Conservation (phyloP, 1,284 basidiomycete genomes). For the Leccinum subfulvum region DNA sequence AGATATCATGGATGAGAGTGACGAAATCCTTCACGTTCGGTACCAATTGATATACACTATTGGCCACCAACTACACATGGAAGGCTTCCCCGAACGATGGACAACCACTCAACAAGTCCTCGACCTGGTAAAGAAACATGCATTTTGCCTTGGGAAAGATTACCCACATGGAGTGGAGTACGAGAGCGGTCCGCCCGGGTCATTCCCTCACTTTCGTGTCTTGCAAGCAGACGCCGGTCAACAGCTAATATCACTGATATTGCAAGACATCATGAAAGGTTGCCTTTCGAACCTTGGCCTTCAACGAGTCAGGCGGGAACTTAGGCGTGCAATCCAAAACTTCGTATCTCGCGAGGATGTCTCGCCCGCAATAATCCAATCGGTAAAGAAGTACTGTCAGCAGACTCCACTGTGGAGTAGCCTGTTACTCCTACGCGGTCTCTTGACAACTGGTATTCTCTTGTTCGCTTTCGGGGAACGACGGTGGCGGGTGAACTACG, state of each 20-base stretch:
- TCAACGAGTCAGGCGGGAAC: neutral
- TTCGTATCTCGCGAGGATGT: neutral
- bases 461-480: constrained; percentile 40
- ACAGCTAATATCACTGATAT: constrained; percentile 21
- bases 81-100: constrained; percentile 1
- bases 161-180: constrained; percentile 12
- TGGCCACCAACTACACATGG: constrained; percentile 1
- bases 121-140: constrained; percentile 17
- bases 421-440: constrained; percentile 45
- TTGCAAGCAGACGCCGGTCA: constrained; percentile 23
- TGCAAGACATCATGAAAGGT: neutral
- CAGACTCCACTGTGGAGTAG: constrained; percentile 28
- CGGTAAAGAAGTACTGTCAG: neutral
- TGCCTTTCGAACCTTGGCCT: neutral
- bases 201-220: constrained; percentile 36
- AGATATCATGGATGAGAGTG: constrained; percentile 1
- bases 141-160: neutral
- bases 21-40: constrained; percentile 3
- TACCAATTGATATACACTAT: constrained; percentile 1
- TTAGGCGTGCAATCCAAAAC: neutral
- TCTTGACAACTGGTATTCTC: constrained; percentile 43
- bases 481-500: constrained; percentile 55
- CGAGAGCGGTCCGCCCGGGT: neutral
- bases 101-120: constrained; percentile 40
- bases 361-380: neutral